These are phyloP conservation scores for Cutaneotrichosporon cutaneum DNA, from an alignment of 1,284 basidiomycete genomes.

Conservation along the genomic window DNA sequence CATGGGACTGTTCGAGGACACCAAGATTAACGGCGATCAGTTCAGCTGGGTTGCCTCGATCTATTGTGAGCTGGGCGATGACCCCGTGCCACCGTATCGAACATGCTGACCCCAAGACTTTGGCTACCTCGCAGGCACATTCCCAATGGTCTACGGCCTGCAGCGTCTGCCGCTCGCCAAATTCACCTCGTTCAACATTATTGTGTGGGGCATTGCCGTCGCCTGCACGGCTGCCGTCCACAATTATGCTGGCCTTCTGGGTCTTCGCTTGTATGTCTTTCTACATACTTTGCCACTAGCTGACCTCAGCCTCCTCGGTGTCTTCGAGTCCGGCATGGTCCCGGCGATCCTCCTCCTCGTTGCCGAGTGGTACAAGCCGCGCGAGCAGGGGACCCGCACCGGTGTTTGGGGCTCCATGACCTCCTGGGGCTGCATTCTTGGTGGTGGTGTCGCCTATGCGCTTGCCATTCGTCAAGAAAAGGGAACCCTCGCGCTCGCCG, in stretches of 20 bases:
- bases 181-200: slow-evolving; percentile 19
- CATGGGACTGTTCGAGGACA: slow-evolving; percentile 18
- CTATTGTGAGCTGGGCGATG: slow-evolving; percentile 18
- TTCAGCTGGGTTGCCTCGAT: slow-evolving; percentile 27
- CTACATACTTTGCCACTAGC: not conserved
- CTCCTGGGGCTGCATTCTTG: slow-evolving; percentile 27
- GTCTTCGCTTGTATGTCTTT: slow-evolving; percentile 23
- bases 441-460: slow-evolving; percentile 29
- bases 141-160: slow-evolving; percentile 26
- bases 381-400: slow-evolving; percentile 21
- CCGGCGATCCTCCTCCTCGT: slow-evolving; percentile 27
- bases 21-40: slow-evolving; percentile 13
- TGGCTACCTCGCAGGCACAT: slow-evolving; percentile 29
- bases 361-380: slow-evolving; percentile 25
- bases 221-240: slow-evolving; percentile 25
- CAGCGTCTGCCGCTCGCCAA: slow-evolving; percentile 27
- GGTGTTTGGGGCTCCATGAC: slow-evolving; percentile 28
- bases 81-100: not conserved
- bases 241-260: slow-evolving; percentile 25
- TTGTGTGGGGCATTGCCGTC: slow-evolving; percentile 25
- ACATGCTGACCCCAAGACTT: slow-evolving; percentile 12
- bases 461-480: slow-evolving; percentile 13
- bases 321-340: slow-evolving; percentile 20
- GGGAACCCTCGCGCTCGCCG: slow-evolving; percentile 21
- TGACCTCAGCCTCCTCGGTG: slow-evolving; percentile 19